Base-by-base conservation (phyloP, 495 filamentous ascomycete species). In the Diplogelasinospora grovesii region DNA sequence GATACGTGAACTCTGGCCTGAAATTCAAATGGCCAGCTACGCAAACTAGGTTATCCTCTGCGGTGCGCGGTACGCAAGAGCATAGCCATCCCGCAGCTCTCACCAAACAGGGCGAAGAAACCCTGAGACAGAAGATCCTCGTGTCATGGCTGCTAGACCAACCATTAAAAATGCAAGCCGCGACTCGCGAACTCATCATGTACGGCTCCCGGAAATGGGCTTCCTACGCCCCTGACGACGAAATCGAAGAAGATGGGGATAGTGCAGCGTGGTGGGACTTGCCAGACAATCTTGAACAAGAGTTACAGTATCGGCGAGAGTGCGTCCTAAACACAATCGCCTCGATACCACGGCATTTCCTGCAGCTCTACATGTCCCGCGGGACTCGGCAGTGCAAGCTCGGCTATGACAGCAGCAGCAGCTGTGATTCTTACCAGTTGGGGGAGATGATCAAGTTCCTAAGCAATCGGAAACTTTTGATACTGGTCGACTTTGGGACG, bases 401-500 rank as follows among this genome's bases (percentile, higher is more conserved):
- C 0, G 85, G 83, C 26, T 87, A 90, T 53, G 83, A 81, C 42
- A 81, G 81, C 24, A 83, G 77, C 26, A 64, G 71, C 11, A 75
- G 82, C 45, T 95, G 88, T 57, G 88, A 95, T 60, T 78, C 81
- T 4, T 95, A 86, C 57, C 86, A 94, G 51, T 71, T 93, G 0
- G 88, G 88, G 11, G 85, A 93, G 61, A 87, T 88, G 70, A 62
- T 85, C 45, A 82, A 84, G 26, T 95, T 93, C 57, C 80, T 95
- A 19, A 54, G 70, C 4, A 67, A 72, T 36, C 79, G 55, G 59
- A 67, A 48, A 59, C 71, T 66, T 49, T 59, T 62, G 14, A 74
- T 49, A 57, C 71, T 64, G 42, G 71, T 60, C 45, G 66, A 71
- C 49, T 69, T 68, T 36, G 57, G 58, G 1, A 45, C 67, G 0